Conservation (phyloP, 2,329 filamentous ascomycete species). For the Hymenoscyphus fraxineus region DNA sequence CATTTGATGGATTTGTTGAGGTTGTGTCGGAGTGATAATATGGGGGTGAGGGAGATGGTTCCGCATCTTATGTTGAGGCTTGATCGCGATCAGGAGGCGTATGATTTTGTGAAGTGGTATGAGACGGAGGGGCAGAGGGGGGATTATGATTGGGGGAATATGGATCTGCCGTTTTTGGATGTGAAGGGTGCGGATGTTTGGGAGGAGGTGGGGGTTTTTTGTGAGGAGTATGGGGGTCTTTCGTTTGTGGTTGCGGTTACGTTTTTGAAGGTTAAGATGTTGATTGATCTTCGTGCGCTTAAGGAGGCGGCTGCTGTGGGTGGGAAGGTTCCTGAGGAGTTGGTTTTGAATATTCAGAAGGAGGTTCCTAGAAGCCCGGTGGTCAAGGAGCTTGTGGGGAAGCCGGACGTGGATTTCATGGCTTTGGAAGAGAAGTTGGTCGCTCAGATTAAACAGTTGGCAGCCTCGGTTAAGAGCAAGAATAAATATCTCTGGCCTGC, state of each 20-base stretch:
- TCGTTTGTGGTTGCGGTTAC: not conserved
- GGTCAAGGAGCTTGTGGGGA: not conserved
- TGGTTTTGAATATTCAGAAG: not conserved
- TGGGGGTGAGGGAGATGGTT: conserved; percentile 41
- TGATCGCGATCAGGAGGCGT: conserved; percentile 45
- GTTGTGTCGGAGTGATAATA: conserved; percentile 43
- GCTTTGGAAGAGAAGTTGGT: not conserved
- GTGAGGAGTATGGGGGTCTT: not conserved
- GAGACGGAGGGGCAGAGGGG: conserved; percentile 23
- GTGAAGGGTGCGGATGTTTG: not conserved
- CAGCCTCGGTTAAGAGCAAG: not conserved
- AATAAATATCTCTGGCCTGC: not conserved
- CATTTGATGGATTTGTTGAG: conserved; percentile 44
- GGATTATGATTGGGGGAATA: conserved; percentile 38
- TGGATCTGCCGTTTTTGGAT: not conserved
- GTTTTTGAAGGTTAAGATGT: not conserved
- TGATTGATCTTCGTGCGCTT: not conserved
- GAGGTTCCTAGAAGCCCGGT: not conserved
- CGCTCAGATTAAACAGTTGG: not conserved
- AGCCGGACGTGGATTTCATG: not conserved
- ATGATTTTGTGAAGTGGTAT: conserved; percentile 49
- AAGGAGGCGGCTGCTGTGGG: not conserved
- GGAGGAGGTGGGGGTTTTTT: not conserved
- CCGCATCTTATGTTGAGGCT: conserved; percentile 45
- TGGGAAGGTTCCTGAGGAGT: not conserved